phyloP scores from a whole-genome alignment of 2,329 filamentous ascomycete genomes.

The Calycina herbarum region DNA sequence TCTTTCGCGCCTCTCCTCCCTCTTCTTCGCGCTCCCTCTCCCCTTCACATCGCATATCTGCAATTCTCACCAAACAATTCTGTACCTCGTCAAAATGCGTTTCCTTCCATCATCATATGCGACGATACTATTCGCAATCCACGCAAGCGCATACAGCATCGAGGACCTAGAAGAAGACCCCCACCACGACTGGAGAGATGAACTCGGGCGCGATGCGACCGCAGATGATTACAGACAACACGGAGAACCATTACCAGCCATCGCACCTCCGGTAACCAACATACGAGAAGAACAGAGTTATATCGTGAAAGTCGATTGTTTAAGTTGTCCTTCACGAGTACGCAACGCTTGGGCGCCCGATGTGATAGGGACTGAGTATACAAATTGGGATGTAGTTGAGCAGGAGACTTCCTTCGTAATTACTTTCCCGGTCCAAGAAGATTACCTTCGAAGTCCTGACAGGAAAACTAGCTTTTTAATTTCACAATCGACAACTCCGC shows the following conservation, averaged over 20 bases:
- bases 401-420: slow-evolving; percentile 7
- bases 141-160: neutral
- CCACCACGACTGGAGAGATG: neutral
- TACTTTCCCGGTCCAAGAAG: neutral
- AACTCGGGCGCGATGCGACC: neutral
- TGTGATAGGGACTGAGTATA: neutral
- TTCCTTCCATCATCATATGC: neutral
- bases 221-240: slow-evolving; percentile 2
- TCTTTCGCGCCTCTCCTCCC: no score
- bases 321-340: slow-evolving; percentile 1
- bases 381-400: neutral
- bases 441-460: neutral
- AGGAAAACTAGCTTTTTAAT: neutral
- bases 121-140: neutral
- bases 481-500: no score
- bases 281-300: neutral
- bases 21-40: neutral
- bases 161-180: neutral
- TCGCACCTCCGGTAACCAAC: neutral
- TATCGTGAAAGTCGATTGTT: neutral
- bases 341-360: neutral
- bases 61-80: neutral
- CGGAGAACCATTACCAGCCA: neutral
- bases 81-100: neutral
- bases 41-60: neutral